Conservation (phyloP, 108 stramenopile species). For the Conticribra weissflogii region DNA sequence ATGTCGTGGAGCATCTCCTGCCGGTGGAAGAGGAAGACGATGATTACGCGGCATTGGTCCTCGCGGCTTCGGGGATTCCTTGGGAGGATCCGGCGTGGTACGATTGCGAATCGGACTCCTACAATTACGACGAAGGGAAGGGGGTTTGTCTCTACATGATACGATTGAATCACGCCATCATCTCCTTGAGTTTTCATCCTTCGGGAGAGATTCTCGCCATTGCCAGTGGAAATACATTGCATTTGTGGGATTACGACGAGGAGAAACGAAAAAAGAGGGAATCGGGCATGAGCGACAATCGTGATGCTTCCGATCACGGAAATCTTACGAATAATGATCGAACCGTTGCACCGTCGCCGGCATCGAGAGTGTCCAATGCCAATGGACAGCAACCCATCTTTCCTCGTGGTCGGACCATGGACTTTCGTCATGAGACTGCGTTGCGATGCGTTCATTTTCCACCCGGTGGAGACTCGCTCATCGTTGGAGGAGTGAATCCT, state of each 20-base stretch:
- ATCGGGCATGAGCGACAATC: neutral
- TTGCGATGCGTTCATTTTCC: slow-evolving; percentile 95
- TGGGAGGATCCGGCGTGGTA: slow-evolving; percentile 52
- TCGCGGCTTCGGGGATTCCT: slow-evolving; percentile 39
- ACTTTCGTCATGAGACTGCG: slow-evolving; percentile 36
- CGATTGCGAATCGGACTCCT: slow-evolving; percentile 37
- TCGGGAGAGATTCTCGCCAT: slow-evolving; percentile 85
- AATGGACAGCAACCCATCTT: slow-evolving; percentile 27
- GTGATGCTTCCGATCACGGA: too few species aligned
- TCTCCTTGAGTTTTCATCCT: slow-evolving; percentile 95
- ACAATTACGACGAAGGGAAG: slow-evolving; percentile 47
- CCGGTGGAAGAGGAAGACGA: slow-evolving; percentile 26
- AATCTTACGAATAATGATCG: too few species aligned
- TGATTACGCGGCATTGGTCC: slow-evolving; percentile 28
- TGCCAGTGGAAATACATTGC: slow-evolving; percentile 86
- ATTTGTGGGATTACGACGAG: slow-evolving; percentile 92
- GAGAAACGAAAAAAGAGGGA: slow-evolving; percentile 27
- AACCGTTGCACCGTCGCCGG: too few species aligned
- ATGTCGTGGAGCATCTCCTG: neutral
- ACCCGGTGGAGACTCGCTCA: slow-evolving; percentile 76
- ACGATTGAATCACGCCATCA: slow-evolving; percentile 87
- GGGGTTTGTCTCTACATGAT: slow-evolving; percentile 82
- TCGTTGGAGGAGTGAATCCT: slow-evolving; percentile 91
- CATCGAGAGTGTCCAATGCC: slow-evolving; percentile 26
- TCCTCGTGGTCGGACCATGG: slow-evolving; percentile 38